Base-by-base conservation (phyloP, 495 filamentous ascomycete species). In the Patellaria atrata region DNA sequence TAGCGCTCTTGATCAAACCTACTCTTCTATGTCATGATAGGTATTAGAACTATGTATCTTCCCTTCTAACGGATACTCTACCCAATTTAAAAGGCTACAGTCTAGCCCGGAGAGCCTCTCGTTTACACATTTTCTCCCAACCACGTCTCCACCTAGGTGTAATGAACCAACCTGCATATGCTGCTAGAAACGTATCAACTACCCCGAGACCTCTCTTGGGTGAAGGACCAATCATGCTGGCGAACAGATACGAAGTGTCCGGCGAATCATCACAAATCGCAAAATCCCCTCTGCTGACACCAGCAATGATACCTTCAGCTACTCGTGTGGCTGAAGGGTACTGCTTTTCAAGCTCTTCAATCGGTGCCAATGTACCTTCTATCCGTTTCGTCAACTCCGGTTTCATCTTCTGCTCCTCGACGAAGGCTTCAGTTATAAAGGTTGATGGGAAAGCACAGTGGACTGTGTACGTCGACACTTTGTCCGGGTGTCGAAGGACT, bases 351-450 rank as follows among this genome's bases (percentile, higher is more conserved):
- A 34, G 12, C 6, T 5, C 10, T 14, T 4, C 13, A n/a, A 34
- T 23, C 8, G 3, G 4, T 10, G 20, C 37, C 5, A 15, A 12
- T 1, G 47, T 38, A 1, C 52, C 50, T 33, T 62, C 59, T 6
- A 63, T 37, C 18, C 42, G 35, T 40, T 62, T 61, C 3, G 53
- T 50, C 12, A 63, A 39, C 13, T 40, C 32, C 2, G 59, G 55
- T 30, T 63, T 65, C 4, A 32, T 30, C 5, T 40, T 31, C 37
- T 61, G 54, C 41, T 59, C 59, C 13, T 42, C 28, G 0, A 52
- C 31, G 27, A 60, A 58, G 0, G 50, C 38, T 5, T 53, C 51
- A 1, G 46, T 41, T 20, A 46, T 30, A 21, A 46, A 46, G 27
- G 31, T 31, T n/a, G 33, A 13, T 7, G 60, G 53, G 22, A 64